A percentile compares a stretch with the other conserved stretches of the same genome.
Evolutionary conservation across 2,329 filamentous ascomycete genomes (phyloP).

Genomic region (Neofusicoccum cordaticola): DNA sequence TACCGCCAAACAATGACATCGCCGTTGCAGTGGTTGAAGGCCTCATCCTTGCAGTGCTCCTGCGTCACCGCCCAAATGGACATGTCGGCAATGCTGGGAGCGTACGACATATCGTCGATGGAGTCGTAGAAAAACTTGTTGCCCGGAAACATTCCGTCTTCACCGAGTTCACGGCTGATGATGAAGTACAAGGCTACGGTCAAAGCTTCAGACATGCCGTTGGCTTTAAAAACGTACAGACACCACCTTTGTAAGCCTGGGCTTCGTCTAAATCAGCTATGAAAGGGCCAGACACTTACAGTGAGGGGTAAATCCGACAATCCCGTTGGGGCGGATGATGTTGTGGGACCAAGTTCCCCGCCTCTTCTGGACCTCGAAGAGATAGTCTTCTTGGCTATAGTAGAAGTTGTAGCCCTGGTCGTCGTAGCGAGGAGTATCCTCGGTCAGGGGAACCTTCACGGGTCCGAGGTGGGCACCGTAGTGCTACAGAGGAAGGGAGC

Average conservation of each 20-base stretch:
- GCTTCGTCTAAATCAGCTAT: no score
- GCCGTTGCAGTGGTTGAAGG: slow-evolving; percentile 37
- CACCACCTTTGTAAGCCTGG: not conserved
- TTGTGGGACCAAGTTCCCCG: not conserved
- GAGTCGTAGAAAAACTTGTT: slow-evolving; percentile 32
- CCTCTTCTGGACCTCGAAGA: slow-evolving; percentile 2
- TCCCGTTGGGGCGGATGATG: slow-evolving; percentile 11
- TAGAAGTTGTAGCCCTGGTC: not conserved
- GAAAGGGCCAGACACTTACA: not conserved
- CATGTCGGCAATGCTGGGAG: slow-evolving; percentile 36
- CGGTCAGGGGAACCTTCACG: not conserved
- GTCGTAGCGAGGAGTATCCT: slow-evolving; percentile 3
- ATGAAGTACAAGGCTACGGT: slow-evolving; percentile 43
- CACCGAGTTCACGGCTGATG: slow-evolving; percentile 34
- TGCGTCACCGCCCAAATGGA: slow-evolving; percentile 38
- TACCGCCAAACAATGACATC: slow-evolving; percentile 8
- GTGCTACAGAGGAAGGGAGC: not conserved
- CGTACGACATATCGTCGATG: slow-evolving; percentile 35
- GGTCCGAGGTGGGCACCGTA: slow-evolving; percentile 9
- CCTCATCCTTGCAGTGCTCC: slow-evolving; percentile 33
- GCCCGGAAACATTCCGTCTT: slow-evolving; percentile 36
- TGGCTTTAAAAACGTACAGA: slow-evolving; percentile 18
- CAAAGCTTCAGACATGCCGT: slow-evolving; percentile 43
- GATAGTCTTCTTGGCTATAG: not conserved
- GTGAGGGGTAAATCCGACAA: slow-evolving; percentile 12